Evolutionary conservation across 2,329 filamentous ascomycete genomes (phyloP).

Genomic region (Diaporthe destruens): DNA sequence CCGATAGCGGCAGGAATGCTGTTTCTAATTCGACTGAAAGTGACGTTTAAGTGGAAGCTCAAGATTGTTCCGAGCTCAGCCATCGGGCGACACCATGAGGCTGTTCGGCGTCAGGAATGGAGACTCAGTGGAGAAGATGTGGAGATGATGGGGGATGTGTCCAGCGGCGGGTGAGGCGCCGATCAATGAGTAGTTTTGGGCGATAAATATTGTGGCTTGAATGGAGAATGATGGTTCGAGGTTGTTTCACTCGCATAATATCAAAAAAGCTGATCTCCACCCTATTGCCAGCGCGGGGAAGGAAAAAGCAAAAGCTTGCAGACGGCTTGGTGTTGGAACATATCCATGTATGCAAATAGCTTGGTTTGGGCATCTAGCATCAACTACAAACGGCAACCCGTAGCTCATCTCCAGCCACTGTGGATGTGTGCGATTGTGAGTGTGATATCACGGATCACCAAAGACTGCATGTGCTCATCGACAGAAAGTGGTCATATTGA

Average conservation of each 20-base stretch:
- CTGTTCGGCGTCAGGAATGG: not conserved
- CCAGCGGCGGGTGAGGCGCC: not conserved
- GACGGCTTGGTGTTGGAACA: not conserved
- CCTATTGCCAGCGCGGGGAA: conserved; percentile 6
- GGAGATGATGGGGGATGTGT: not conserved
- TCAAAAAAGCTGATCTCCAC: conserved; percentile 10
- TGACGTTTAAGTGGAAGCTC: not conserved
- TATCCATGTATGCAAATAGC: not conserved
- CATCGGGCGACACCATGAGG: not conserved
- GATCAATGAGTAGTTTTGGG: not conserved
- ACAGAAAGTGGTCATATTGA: not conserved
- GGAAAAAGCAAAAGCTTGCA: conserved; percentile 14
- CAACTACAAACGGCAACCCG: not conserved
- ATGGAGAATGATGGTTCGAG: conserved; percentile 6
- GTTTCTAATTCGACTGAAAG: not conserved
- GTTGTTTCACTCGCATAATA: conserved; percentile 1
- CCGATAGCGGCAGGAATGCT: not conserved
- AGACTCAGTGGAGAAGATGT: not conserved
- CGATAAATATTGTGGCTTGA: conserved; percentile 3
- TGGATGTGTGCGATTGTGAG: not conserved
- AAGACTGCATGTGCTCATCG: not conserved
- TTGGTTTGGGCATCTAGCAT: not conserved
- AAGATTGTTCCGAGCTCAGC: too few relatives aligned
- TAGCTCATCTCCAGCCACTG: not conserved
- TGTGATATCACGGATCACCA: not conserved